Base-by-base conservation (phyloP, 164 flowering plant species). In the Hamamelis virginiana region DNA sequence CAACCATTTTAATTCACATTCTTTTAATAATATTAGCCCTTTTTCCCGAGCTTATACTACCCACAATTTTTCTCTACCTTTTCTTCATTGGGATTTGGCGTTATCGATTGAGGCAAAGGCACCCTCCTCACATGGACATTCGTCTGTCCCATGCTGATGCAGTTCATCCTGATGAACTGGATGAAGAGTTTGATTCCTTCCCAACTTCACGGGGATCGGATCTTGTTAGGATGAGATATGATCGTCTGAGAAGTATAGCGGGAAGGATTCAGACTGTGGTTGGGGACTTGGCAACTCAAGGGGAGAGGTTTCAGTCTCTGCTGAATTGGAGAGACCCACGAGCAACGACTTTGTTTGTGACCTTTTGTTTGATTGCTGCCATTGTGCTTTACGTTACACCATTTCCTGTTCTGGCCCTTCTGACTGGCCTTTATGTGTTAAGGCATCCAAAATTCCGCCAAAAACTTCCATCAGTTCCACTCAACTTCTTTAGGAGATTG, bases 1-100 rank as follows among this genome's bases (percentile, higher is more conserved):
- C 94, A 15, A 84, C 96, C 12, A 74, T 87, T 62, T 76, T 92
- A 46, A 85, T 92, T 62, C 96, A 90, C 77, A 75, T 92, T 67
- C 83, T 90, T 63, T 91, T 89, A 69, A 65, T 89, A 6, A 89
- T 92, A 50, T 74, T 92, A 62, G 84, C 91, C 28, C 74, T 87
- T 69, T 89, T 87, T 69, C 98, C 98, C 0, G 98, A 91, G 76
- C 85, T 91, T 6, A 89, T 92, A 21, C 77, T 92, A 12, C 97
- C 96, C 5, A 90, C 94, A 0, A 67, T 88, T n/a, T 90, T 92
- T 74, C 88, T 92, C 13, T 92, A 91, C 76, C 82, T 91, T 5
- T 89, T 91, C 81, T 69, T 91, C 78, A 89, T 90, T 58, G 91
- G 89, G 0, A 68, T 88, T 11, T 86, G 92, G 92, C 77, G 85